Evolutionary conservation across 192 early-diverging fungal species (phyloP), one percentile per base, ranked within the genome.

Genomic region (Phycomyces blakesleeanus): DNA sequence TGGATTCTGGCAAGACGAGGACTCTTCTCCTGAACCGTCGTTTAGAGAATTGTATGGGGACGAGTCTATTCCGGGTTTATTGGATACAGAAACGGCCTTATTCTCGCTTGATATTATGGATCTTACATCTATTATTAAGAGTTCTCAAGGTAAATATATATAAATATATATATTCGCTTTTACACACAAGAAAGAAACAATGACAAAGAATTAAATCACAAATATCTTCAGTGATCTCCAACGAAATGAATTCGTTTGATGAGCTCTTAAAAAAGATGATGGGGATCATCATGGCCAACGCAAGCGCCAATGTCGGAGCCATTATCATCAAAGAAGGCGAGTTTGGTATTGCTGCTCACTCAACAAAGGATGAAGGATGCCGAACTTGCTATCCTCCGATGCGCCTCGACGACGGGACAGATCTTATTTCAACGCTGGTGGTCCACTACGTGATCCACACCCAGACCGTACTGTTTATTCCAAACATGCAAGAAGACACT

Each of bases 171-270:
- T 50, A 22, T 50, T 50, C 3, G 10, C 21, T 20, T 50, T 2
- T 50, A 2, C 49, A 50, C 9, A 20, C 9, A 7, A n/a, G n/a
- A n/a, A n/a, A n/a, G n/a, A n/a, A n/a, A n/a, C n/a, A n/a, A n/a
- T n/a, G n/a, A n/a, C n/a, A n/a, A n/a, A n/a, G n/a, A n/a, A n/a
- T n/a, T n/a, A n/a, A n/a, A n/a, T 44, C 22, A 60, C 58, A 8
- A 18, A 24, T 5, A 10, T 20, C 22, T 40, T 6, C 22, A 63
- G 63, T 72, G 14, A 72, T 72, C 11, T 65, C 69, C 7, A 72
- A 63, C 22, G 69, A 72, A 21, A 72, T 72, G 69, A 66, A 66
- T 57, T 64, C 63, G 11, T 68, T 68, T 68, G 67, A 68, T 22
- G 60, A 60, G 11, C 41, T 68, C 5, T 40, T 68, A 14, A 56